These are phyloP conservation scores for Fomitopsis serialis DNA, from an alignment of 768 basidiomycete species.

Conservation along the genomic window DNA sequence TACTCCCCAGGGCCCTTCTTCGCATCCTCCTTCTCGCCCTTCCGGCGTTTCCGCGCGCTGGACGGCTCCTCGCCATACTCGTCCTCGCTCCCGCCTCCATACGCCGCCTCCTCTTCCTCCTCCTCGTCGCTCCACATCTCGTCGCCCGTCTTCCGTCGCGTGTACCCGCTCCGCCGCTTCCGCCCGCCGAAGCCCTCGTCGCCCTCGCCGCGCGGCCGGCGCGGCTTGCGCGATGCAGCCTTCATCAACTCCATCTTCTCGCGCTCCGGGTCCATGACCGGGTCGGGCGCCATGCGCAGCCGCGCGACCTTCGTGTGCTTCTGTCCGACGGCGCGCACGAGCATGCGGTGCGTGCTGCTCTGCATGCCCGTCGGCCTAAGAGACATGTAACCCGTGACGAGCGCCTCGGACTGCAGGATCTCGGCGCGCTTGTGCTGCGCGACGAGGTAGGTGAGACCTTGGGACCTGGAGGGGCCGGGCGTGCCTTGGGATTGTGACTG, in stretches of 20 bases:
- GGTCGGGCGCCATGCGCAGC: conserved; percentile 76
- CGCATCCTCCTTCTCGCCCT: conserved; percentile 25
- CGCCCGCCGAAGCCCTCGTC: conserved; percentile 43
- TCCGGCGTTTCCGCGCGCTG: conserved; percentile 29
- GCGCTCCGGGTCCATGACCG: conserved; percentile 69
- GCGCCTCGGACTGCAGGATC: conserved; percentile 81
- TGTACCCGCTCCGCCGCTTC: conserved; percentile 38
- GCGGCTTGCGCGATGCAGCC: conserved; percentile 58
- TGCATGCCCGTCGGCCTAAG: conserved; percentile 88
- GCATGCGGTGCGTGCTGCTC: conserved; percentile 82
- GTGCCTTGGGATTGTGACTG: conserved; percentile 23
- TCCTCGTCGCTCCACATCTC: conserved; percentile 70
- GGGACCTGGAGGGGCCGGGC: conserved; percentile 38
- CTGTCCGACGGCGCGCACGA: conserved; percentile 82
- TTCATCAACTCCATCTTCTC: conserved; percentile 66
- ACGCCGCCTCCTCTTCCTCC: conserved; percentile 43
- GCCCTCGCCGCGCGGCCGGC: conserved; percentile 46
- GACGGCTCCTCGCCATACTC: conserved; percentile 59
- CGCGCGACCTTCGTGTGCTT: conserved; percentile 79
- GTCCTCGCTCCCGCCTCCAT: conserved; percentile 31
- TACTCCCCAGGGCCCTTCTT: conserved; percentile 63
- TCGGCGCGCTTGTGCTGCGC: conserved; percentile 84
- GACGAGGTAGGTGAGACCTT: conserved; percentile 84
- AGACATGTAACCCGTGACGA: conserved; percentile 78
- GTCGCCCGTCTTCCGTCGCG: conserved; percentile 34